These are phyloP conservation scores for Phytopythium cucurbitacearum DNA, from an alignment of 352 stramenopile species.

Conservation along the genomic window DNA sequence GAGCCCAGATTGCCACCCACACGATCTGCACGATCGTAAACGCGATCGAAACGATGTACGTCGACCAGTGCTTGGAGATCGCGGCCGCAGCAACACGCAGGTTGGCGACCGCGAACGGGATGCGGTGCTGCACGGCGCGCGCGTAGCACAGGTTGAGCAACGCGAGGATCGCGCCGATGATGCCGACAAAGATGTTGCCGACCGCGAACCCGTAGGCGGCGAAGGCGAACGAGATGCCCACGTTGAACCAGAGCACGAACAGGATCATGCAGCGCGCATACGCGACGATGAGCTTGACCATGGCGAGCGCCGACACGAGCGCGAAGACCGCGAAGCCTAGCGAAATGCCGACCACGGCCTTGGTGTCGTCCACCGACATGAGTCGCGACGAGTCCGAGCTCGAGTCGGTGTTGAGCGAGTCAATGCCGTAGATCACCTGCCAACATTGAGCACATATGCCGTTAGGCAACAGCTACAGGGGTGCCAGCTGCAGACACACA, in stretches of 20 bases:
- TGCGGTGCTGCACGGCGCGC: slow-evolving; percentile 79
- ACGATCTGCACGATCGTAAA: slow-evolving; percentile 87
- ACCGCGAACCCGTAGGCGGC: slow-evolving; percentile 67
- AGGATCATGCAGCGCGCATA: slow-evolving; percentile 81
- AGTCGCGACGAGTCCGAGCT: slow-evolving; percentile 36
- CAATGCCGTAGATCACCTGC: slow-evolving; percentile 6
- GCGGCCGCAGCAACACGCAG: slow-evolving; percentile 84
- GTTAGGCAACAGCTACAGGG: neutral
- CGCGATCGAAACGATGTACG: slow-evolving; percentile 83
- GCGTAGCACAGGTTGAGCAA: slow-evolving; percentile 86
- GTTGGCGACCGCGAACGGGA: slow-evolving; percentile 93
- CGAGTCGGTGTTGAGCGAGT: slow-evolving; percentile 4
- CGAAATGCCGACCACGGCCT: slow-evolving; percentile 47
- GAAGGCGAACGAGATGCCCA: slow-evolving; percentile 60
- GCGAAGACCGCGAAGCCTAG: slow-evolving; percentile 53
- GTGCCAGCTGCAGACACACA: neutral
- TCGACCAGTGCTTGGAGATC: slow-evolving; percentile 87
- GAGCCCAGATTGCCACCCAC: slow-evolving; percentile 88
- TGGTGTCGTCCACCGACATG: slow-evolving; percentile 56
- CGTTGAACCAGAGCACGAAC: slow-evolving; percentile 87
- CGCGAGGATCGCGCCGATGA: slow-evolving; percentile 58
- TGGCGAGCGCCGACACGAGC: slow-evolving; percentile 48
- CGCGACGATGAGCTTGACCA: slow-evolving; percentile 80
- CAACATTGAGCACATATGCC: too few relatives aligned
- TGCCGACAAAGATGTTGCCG: slow-evolving; percentile 60